Evolutionary conservation across 352 stramenopile genomes (phyloP).

Genomic region (Phytophthora europaea): DNA sequence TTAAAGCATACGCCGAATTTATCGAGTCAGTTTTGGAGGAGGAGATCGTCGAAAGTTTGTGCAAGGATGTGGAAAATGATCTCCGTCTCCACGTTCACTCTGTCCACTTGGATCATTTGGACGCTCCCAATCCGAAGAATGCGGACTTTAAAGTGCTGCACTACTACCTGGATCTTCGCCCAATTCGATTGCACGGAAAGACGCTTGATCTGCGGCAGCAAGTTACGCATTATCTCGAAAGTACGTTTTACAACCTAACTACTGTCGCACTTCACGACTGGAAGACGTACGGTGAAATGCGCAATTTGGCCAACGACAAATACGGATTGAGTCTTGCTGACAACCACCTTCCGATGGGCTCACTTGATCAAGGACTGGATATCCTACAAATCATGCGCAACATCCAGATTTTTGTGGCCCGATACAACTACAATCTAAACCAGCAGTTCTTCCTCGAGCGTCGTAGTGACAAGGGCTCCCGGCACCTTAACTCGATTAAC

Average conservation of each 20-base stretch:
- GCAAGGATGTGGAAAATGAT: constrained; percentile 95
- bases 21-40: constrained; percentile 88
- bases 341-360: constrained; percentile 95
- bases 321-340: constrained; percentile 93
- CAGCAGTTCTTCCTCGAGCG: constrained; percentile 96
- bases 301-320: constrained; percentile 93
- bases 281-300: constrained; percentile 96
- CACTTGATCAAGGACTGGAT: constrained; percentile 92
- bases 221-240: constrained; percentile 95
- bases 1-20: constrained; percentile 81
- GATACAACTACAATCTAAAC: constrained; percentile 97
- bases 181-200: constrained; percentile 91
- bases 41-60: constrained; percentile 91
- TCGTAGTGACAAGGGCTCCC: constrained; percentile 90
- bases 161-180: constrained; percentile 88
- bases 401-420: constrained; percentile 93
- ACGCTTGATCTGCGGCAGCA: constrained; percentile 86
- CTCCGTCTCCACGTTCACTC: constrained; percentile 92
- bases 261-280: constrained; percentile 96
- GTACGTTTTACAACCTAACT: constrained; percentile 96
- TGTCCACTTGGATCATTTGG: constrained; percentile 88
- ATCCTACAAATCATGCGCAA: constrained; percentile 97
- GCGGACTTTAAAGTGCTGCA: constrained; percentile 86
- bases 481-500: constrained; percentile 95
- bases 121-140: constrained; percentile 88